These are phyloP conservation scores for Diaporthe destruens DNA, from an alignment of 2,329 filamentous ascomycete genomes.

Conservation along the genomic window DNA sequence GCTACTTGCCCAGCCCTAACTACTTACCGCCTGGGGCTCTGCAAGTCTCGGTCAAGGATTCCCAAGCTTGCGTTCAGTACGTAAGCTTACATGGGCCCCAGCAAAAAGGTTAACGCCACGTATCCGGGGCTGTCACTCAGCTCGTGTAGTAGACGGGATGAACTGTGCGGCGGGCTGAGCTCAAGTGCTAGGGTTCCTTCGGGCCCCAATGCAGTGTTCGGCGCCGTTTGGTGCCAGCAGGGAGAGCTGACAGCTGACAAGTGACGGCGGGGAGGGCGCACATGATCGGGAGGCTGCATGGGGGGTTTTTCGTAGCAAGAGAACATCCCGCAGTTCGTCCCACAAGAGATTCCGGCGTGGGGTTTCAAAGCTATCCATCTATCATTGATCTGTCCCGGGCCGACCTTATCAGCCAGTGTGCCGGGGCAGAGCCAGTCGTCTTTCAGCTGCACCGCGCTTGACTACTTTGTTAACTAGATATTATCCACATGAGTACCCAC, in stretches of 20 bases:
- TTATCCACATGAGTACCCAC: not conserved
- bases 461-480: not conserved
- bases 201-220: slow-evolving; percentile 29
- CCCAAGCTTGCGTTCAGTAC: not conserved
- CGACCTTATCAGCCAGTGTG: not conserved
- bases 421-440: not conserved
- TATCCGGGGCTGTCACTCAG: not conserved
- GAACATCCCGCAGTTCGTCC: not conserved
- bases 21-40: not conserved
- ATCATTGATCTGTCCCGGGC: too few relatives aligned
- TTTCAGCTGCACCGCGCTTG: not conserved
- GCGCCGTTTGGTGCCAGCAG: not conserved
- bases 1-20: not conserved
- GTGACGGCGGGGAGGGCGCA: not conserved
- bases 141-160: not conserved
- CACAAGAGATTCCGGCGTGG: not conserved
- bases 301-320: not conserved
- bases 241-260: slow-evolving; percentile 18
- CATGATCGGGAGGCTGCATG: slow-evolving; percentile 15
- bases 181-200: not conserved
- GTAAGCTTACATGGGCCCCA: slow-evolving; percentile 30
- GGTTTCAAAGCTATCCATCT: not conserved
- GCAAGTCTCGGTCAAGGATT: slow-evolving; percentile 26
- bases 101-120: slow-evolving; percentile 11
- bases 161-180: not conserved